Base-by-base conservation (phyloP, 768 basidiomycete genomes). In the Xanthoconium purpureum region DNA sequence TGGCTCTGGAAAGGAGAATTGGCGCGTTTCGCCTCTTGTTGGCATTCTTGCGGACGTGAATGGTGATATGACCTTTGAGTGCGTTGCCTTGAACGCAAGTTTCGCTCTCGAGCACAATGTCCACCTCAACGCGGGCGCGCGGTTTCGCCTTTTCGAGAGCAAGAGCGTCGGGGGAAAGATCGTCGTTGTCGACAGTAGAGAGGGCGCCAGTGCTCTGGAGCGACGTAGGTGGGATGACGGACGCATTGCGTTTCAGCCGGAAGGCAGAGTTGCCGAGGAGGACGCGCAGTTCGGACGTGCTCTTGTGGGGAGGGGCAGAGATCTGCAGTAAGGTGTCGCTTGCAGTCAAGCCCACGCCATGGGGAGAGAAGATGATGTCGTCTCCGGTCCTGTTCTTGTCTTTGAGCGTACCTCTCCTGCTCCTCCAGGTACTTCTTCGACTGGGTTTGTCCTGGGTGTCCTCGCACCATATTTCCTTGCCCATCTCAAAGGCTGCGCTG, bases 1-100 rank as follows among this genome's bases (percentile, higher is more conserved):
- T 95, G 5, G 85, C 90, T 37, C 79, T 84, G 38, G 84, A 84
- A 14, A 96, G 71, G 61, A 84, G 74, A 4, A 92, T 66, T n/a
- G 82, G 75, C 2, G 78, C 68, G 2, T 44, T 54, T 43, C 76
- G 75, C 54, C 82, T 81, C 60, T 83, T 84, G 67, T 77, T 82
- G 30, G 75, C 65, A 29, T 79, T 78, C 46, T 81, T 77, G 50
- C 78, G 77, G 18, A 96, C 79, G 33, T 77, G 78, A 39, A 95
- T 73, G 47, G 85, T 82, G 71, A 94, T 74, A 39, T 78, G 73
- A 3, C 94, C 94, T 44, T 80, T 80, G 43, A 96, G 72, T 59
- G 77, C 75, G 8, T 84, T 85, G 4, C 93, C 93, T 74, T 96
- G 90, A 4, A 95, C 88, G 60, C 84, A 85, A 11, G 83, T 77